Evolutionary conservation across 768 basidiomycete species (phyloP).

Genomic region (Mycena floridula): DNA sequence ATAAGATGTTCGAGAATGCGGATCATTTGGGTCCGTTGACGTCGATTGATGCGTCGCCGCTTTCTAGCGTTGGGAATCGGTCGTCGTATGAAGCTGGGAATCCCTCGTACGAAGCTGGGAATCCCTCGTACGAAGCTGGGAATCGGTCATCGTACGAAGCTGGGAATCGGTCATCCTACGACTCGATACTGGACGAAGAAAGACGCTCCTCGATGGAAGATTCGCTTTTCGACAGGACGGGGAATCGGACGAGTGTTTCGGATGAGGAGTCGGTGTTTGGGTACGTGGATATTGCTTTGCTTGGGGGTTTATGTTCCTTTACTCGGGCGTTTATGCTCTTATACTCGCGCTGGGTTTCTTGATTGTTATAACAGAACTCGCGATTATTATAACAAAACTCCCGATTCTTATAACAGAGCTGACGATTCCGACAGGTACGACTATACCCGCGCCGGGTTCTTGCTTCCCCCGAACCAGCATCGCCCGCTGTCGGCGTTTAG

Average conservation of each 20-base stretch:
- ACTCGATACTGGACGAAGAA: constrained; percentile 62
- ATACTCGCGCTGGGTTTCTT: no score
- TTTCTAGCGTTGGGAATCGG: constrained; percentile 18
- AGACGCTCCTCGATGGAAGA: constrained; percentile 37
- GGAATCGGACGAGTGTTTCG: constrained; percentile 40
- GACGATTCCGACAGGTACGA: no score
- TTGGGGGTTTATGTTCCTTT: no score
- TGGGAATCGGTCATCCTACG: constrained; percentile 40
- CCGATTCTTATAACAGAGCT: no score
- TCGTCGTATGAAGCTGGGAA: no score
- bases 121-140: constrained; percentile 32
- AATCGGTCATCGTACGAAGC: constrained; percentile 34
- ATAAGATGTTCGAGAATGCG: constrained; percentile 79
- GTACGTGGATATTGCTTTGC: no score
- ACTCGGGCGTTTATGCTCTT: no score
- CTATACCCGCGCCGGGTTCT: constrained; percentile 26
- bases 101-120: constrained; percentile 33
- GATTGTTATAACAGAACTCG: no score
- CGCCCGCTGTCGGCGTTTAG: constrained; percentile 64
- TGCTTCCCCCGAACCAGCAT: constrained; percentile 46
- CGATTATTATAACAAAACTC: no score
- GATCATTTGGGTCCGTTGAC: constrained; percentile 50
- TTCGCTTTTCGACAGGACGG: constrained; percentile 61
- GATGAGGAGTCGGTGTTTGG: constrained; percentile 65
- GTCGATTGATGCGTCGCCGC: constrained; percentile 65